Evolutionary conservation across 108 stramenopile species (phyloP), one percentile per base, ranked within the genome.

Genomic region (Craspedostauros australis): DNA sequence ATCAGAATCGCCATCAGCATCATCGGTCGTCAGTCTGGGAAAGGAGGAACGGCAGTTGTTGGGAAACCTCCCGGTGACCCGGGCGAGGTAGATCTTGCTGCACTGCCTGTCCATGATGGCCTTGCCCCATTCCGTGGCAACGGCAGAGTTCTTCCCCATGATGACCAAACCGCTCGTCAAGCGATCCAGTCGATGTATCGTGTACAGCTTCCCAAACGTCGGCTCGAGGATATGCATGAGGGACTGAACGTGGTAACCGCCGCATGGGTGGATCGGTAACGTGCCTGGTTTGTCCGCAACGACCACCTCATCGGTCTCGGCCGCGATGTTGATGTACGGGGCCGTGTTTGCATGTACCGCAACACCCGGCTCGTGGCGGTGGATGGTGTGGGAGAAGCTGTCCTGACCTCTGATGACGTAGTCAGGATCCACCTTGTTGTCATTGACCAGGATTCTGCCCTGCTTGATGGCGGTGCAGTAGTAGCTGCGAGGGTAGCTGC

Each of bases 221-320:
- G 48, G 28, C 59, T 77, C 76, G 64, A 91, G 44, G 30, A 91
- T 64, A 51, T 69, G 78, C 41, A 84, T 43, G 15, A 95, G 74
- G 2, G 88, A 79, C 56, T 95, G 91, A 39, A 70, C 51, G 42
- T 90, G 77, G 59, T 95, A 96, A 5, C 82, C 84, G 16, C 96
- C 97, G 58, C 94, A 96, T 2, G 97, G 88, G 75, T 98, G 97
- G 16, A 98, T 73, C 5, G 95, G 92, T 25, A 96, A 23, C 12
- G 88, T 86, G 15, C 85, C 71, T 29, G 97, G 97, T 59, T 98
- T 98, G 60, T 93, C 78, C 1, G 95, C 88, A 12, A 80, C 76
- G 27, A 91, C 11, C 8, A 91, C 3, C 12, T 60, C 45, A 1
- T 79, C 72, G 34, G 80, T 63, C 48, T 89, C 86, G 26, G 39